phyloP scores from a whole-genome alignment of 1,284 basidiomycete genomes.

The Ustilago bromivora region DNA sequence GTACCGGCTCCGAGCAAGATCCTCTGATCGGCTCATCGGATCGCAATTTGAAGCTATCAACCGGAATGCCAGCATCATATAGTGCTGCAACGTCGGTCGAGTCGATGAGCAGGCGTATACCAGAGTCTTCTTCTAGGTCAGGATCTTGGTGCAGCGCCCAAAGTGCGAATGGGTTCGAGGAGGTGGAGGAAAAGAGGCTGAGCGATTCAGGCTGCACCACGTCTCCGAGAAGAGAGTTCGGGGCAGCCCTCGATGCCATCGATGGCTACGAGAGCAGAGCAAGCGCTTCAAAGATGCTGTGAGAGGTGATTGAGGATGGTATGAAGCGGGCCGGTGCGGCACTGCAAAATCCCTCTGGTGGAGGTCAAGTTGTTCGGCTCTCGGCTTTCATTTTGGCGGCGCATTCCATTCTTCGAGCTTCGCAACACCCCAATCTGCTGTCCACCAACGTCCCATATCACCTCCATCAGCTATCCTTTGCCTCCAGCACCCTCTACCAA shows the following conservation, averaged over 20 bases:
- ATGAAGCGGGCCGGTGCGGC: neutral
- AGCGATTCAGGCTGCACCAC: constrained; percentile 77
- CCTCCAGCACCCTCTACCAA: neutral
- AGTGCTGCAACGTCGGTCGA: constrained; percentile 72
- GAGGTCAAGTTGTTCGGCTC: constrained; percentile 2
- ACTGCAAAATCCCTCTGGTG: neutral
- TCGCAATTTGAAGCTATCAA: constrained; percentile 14
- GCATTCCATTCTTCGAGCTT: neutral
- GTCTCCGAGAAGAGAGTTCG: constrained; percentile 71
- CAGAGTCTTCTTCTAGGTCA: constrained; percentile 76
- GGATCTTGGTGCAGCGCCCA: constrained; percentile 75
- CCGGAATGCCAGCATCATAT: constrained; percentile 17
- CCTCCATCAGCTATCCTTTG: neutral
- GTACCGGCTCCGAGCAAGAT: constrained; percentile 74
- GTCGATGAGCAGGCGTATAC: constrained; percentile 78
- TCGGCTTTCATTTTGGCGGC: neutral
- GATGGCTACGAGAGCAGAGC: neutral
- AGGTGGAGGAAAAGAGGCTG: constrained; percentile 83
- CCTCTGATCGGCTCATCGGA: constrained; percentile 9
- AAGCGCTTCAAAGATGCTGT: neutral
- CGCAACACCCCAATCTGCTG: neutral
- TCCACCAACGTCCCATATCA: neutral
- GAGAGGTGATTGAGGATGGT: neutral
- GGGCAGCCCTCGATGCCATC: constrained; percentile 2
- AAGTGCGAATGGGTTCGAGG: constrained; percentile 76